Conservation (phyloP, 352 stramenopile species). For the Phytophthora ramorum region DNA sequence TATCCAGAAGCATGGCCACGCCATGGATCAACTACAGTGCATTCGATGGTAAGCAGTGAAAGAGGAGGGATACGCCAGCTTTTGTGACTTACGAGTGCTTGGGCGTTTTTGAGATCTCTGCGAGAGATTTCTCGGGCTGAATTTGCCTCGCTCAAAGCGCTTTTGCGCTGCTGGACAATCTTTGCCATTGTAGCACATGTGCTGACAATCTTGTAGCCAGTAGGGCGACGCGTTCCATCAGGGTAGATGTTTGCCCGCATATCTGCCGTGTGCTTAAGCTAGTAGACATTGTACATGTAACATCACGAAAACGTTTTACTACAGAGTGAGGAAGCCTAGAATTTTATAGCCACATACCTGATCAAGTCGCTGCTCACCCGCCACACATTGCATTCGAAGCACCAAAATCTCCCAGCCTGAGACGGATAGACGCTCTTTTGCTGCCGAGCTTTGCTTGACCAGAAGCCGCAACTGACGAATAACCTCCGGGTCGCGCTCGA, state of each 20-base stretch:
- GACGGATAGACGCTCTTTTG: constrained; percentile 33
- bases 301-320: neutral
- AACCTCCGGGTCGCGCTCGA: constrained; percentile 51
- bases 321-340: neutral
- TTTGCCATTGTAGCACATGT: constrained; percentile 53
- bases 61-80: neutral
- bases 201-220: constrained; percentile 6
- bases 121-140: constrained; percentile 34
- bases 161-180: constrained; percentile 48
- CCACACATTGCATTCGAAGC: constrained; percentile 33
- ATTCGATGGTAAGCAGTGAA: neutral
- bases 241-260: constrained; percentile 11
- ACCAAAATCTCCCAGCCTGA: constrained; percentile 60
- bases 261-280: constrained; percentile 20
- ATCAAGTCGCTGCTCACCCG: constrained; percentile 45
- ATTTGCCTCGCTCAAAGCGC: constrained; percentile 35
- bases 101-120: constrained; percentile 38
- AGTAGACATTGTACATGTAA: neutral
- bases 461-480: constrained; percentile 57
- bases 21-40: constrained; percentile 55
- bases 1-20: constrained; percentile 59
- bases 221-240: constrained; percentile 8
- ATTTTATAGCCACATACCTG: constrained; percentile 30
- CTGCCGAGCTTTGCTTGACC: constrained; percentile 41
- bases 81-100: constrained; percentile 46